Evolutionary conservation across 306 rosid genomes (phyloP).

Genomic region (Vigna radiata): DNA sequence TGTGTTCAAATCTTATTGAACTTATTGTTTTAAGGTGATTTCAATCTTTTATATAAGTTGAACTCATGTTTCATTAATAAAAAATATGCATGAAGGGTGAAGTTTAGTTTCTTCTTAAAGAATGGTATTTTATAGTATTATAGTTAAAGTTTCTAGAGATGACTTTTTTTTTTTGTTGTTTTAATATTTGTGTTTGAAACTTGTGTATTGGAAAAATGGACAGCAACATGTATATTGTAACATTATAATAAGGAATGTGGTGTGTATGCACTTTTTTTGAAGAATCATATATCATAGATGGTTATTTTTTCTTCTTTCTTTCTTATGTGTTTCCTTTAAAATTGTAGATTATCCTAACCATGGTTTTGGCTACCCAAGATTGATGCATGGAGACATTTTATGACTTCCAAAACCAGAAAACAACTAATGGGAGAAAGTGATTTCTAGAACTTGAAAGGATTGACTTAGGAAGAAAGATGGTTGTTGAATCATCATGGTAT

Average conservation of each 20-base stretch:
- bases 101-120: neutral
- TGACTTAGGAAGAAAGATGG: slow-evolving; percentile 38
- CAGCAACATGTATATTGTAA: neutral
- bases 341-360: slow-evolving; percentile 16
- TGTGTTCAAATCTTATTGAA: no score
- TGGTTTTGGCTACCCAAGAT: slow-evolving; percentile 9
- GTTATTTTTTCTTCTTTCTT: neutral
- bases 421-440: slow-evolving; percentile 42
- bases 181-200: neutral
- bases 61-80: no score
- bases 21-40: no score
- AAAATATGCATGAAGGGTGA: neutral
- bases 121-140: neutral
- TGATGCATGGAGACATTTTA: slow-evolving; percentile 29
- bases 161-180: neutral
- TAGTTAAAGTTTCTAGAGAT: neutral
- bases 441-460: slow-evolving; percentile 28
- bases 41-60: no score
- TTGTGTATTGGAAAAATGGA: neutral
- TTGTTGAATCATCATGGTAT: neutral
- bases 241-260: neutral
- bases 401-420: slow-evolving; percentile 17
- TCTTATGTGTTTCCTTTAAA: slow-evolving; percentile 2
- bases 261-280: neutral
- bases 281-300: slow-evolving; percentile 9